These are phyloP conservation scores for Tuber brumale DNA, from an alignment of 495 filamentous ascomycete species.

Conservation along the genomic window DNA sequence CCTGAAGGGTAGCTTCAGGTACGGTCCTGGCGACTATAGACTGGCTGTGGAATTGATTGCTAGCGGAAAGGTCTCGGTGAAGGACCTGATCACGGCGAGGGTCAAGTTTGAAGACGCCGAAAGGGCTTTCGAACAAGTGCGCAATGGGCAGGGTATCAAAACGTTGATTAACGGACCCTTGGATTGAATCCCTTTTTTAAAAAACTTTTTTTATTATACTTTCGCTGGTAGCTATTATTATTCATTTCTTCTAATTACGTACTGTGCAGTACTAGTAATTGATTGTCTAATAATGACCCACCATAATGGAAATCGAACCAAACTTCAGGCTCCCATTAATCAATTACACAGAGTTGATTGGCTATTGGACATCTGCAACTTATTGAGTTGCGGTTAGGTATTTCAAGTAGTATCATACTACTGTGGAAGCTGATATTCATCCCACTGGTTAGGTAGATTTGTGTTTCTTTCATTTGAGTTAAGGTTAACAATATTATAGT, in stretches of 20 bases:
- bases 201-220: neutral
- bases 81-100: slow-evolving; percentile 61
- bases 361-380: no score
- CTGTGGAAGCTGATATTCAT: no score
- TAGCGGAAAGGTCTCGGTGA: slow-evolving; percentile 59
- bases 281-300: no score
- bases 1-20: slow-evolving; percentile 74
- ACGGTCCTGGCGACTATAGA: slow-evolving; percentile 73
- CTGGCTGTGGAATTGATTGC: slow-evolving; percentile 65
- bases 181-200: slow-evolving; percentile 37
- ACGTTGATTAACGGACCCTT: slow-evolving; percentile 67
- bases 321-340: no score
- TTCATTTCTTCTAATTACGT: neutral
- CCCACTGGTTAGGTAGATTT: no score
- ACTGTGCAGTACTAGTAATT: no score
- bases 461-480: no score
- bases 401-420: no score
- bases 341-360: no score
- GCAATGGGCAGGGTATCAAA: slow-evolving; percentile 76
- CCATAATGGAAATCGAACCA: no score
- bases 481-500: no score
- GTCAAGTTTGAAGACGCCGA: slow-evolving; percentile 68
- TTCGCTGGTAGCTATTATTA: neutral
- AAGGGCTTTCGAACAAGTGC: slow-evolving; percentile 70
- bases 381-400: no score